phyloP scores from a whole-genome alignment of 257 asterid genomes.

The Solanum phureja region DNA sequence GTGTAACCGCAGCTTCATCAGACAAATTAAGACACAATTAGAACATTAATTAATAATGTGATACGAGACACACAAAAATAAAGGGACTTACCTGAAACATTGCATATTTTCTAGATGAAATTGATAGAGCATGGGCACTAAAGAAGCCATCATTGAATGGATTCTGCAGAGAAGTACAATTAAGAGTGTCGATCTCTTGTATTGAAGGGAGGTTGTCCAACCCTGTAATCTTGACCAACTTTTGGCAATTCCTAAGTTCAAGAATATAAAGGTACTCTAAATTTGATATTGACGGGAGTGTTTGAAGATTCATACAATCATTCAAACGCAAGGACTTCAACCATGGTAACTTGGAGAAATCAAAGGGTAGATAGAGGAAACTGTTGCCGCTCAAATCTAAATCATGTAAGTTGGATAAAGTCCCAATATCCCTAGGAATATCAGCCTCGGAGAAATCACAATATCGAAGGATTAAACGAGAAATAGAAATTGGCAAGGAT shows the following conservation, averaged over 20 bases:
- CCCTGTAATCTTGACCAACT: not conserved
- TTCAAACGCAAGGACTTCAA: not conserved
- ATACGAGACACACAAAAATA: too few species aligned
- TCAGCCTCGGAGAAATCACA: not conserved
- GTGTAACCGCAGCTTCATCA: too few species aligned
- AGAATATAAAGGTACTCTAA: fast-evolving
- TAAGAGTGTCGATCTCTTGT: not conserved
- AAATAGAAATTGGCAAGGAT: not conserved
- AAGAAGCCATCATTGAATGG: not conserved
- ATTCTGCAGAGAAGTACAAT: not conserved
- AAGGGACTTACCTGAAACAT: too few species aligned
- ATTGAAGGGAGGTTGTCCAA: not conserved
- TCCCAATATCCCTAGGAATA: not conserved
- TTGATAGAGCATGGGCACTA: not conserved
- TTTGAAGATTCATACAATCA: not conserved
- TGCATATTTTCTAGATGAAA: too few species aligned
- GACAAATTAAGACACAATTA: too few species aligned
- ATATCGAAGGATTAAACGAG: not conserved
- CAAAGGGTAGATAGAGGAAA: not conserved
- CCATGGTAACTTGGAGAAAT: not conserved
- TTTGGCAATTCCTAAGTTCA: not conserved
- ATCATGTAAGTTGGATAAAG: not conserved
- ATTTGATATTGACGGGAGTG: not conserved
- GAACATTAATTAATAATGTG: too few species aligned
- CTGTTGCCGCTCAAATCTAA: not conserved